Percentiles rank a stretch among this genome's conserved stretches.
Conservation (phyloP, 352 stramenopile species). For the Globisporangium iwayamae region DNA sequence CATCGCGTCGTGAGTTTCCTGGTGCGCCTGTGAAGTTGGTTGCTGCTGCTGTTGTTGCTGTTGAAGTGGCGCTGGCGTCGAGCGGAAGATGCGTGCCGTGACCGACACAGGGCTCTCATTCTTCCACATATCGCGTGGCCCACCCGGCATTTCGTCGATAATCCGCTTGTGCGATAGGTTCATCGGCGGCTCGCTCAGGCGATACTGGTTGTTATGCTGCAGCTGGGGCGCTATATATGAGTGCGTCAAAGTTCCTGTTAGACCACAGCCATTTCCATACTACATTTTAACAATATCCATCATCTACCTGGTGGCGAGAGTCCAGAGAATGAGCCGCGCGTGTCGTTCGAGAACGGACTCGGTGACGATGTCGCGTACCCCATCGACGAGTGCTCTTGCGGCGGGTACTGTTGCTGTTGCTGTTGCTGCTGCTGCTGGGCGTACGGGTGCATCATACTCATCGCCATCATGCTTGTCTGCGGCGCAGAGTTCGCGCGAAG, state of each 20-base stretch:
- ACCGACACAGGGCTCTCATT: slow-evolving; percentile 64
- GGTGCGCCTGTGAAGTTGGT: slow-evolving; percentile 5
- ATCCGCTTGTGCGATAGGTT: slow-evolving; percentile 57
- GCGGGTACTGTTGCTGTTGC: slow-evolving; percentile 6
- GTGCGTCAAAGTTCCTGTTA: too few relatives aligned
- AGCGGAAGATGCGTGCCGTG: slow-evolving; percentile 51
- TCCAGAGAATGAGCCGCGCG: slow-evolving; percentile 11
- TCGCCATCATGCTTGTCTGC: slow-evolving; percentile 6
- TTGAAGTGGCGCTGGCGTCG: slow-evolving; percentile 16
- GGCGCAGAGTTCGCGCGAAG: slow-evolving; percentile 11
- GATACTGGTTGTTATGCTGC: slow-evolving; percentile 25
- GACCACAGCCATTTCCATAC: not conserved
- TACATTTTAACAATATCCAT: not conserved
- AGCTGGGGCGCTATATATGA: slow-evolving; percentile 20
- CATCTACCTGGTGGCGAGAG: slow-evolving; percentile 16
- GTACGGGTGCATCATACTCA: slow-evolving; percentile 27
- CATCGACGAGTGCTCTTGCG: slow-evolving; percentile 9
- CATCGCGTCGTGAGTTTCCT: slow-evolving; percentile 24
- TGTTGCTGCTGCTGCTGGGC: slow-evolving; percentile 9
- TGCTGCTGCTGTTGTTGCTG: slow-evolving; percentile 25
- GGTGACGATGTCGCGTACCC: slow-evolving; percentile 4
- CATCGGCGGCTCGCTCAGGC: slow-evolving; percentile 30
- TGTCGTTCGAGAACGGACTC: slow-evolving; percentile 13
- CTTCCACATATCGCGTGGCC: slow-evolving; percentile 56
- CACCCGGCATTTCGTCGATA: slow-evolving; percentile 45